A percentile compares a stretch with the other conserved stretches of the same genome.
These are phyloP conservation scores for Limtongia smithiae DNA, from an alignment of 805 yeast species.

Conservation along the genomic window DNA sequence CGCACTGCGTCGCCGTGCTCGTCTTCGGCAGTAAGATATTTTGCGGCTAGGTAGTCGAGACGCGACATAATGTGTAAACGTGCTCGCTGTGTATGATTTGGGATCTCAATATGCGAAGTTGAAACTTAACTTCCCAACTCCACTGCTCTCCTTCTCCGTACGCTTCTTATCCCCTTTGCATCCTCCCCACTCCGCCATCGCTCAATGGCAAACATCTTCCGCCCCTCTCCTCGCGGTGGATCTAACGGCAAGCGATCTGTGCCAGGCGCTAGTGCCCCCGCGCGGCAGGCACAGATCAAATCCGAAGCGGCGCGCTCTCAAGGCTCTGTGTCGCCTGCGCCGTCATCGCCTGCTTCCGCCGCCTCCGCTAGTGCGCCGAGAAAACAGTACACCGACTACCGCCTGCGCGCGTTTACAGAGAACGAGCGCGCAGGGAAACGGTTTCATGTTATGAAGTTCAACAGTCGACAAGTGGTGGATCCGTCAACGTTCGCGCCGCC, in stretches of 20 bases:
- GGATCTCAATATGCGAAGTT: too few species aligned
- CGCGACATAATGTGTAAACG: slow-evolving; percentile 42
- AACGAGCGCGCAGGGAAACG: slow-evolving; percentile 55
- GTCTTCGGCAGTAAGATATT: slow-evolving; percentile 40
- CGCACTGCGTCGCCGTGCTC: slow-evolving; percentile 7
- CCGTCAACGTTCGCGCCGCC: slow-evolving; percentile 74
- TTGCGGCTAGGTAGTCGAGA: slow-evolving; percentile 46
- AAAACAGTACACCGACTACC: slow-evolving; percentile 39
- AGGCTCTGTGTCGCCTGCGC: not conserved
- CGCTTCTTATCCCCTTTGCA: too few species aligned
- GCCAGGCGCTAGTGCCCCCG: not conserved
- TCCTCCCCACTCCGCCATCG: too few species aligned
- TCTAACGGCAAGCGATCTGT: slow-evolving; percentile 1
- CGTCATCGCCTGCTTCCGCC: not conserved
- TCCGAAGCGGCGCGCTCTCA: slow-evolving; percentile 1
- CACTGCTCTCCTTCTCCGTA: too few species aligned
- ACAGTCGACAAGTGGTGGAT: slow-evolving; percentile 65
- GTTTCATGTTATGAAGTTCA: slow-evolving; percentile 79
- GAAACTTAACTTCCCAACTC: too few species aligned
- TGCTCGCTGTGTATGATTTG: too few species aligned
- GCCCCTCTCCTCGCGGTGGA: slow-evolving; percentile 6
- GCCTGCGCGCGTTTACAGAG: slow-evolving; percentile 66
- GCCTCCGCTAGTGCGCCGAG: not conserved
- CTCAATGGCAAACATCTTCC: slow-evolving; percentile 10
- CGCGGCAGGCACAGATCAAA: slow-evolving; percentile 7